Evolutionary conservation across 345 rosid species (phyloP).

Genomic region (Salix suchowensis): DNA sequence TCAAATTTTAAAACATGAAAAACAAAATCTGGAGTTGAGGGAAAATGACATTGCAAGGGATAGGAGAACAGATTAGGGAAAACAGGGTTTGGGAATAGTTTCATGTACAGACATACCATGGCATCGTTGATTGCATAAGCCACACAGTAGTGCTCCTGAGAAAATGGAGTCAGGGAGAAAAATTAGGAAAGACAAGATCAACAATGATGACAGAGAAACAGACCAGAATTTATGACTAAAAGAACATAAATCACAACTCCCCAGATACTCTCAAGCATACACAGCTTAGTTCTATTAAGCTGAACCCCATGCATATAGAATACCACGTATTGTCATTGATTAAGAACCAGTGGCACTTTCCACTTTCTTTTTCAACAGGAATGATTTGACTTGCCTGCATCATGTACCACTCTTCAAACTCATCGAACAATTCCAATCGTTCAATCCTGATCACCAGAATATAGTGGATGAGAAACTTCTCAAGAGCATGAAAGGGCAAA

Average conservation of each 20-base stretch:
- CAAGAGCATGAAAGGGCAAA: conserved; percentile 3
- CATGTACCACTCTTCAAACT: conserved; percentile 98
- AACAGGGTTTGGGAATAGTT: background rate
- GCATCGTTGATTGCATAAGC: conserved; percentile 78
- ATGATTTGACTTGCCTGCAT: conserved; percentile 79
- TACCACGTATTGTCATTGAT: background rate
- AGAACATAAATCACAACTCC: background rate
- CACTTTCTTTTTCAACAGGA: conserved; percentile 8
- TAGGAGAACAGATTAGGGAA: background rate
- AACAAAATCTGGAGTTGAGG: background rate
- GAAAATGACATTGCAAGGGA: conserved; percentile 11
- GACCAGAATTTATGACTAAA: conserved; percentile 6
- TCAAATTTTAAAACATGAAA: no score
- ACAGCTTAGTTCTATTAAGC: background rate
- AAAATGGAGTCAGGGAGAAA: conserved; percentile 24
- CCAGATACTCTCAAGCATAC: background rate
- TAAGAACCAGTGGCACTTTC: conserved; percentile 1
- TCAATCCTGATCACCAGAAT: conserved; percentile 62
- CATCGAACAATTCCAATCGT: conserved; percentile 84
- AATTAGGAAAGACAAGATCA: background rate
- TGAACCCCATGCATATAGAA: conserved; percentile 5
- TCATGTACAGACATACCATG: conserved; percentile 50
- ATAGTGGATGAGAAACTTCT: conserved; percentile 20
- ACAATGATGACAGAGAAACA: conserved; percentile 3
- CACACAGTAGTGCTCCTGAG: conserved; percentile 85